Percentiles rank a stretch among this genome's conserved stretches.
Conservation (phyloP, 1,139 yeast species). For the Trichomonascaceae sp. region DNA sequence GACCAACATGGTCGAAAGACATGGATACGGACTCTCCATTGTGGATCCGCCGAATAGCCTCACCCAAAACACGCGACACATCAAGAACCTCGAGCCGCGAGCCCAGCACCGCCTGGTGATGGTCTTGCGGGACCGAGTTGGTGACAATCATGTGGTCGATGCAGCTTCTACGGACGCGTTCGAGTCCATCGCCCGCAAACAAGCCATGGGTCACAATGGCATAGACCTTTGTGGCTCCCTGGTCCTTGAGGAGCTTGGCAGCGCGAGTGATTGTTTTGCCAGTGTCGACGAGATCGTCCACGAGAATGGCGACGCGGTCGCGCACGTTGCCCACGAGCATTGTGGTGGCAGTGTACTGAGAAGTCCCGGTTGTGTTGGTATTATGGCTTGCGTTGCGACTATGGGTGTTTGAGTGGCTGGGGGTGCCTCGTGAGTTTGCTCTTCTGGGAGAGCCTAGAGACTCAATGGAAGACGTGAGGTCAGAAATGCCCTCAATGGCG, state of each 20-base stretch:
- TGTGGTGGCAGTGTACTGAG: constrained; percentile 41
- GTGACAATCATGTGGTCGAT: constrained; percentile 84
- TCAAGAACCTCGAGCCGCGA: constrained; percentile 71
- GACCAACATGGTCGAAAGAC: constrained; percentile 60
- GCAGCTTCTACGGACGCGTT: constrained; percentile 50
- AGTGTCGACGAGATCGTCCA: constrained; percentile 92
- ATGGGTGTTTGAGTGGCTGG: background rate
- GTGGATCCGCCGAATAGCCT: constrained; percentile 88
- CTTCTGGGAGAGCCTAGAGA: too few species aligned
- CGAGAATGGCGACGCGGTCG: constrained; percentile 68
- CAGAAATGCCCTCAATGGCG: too few species aligned
- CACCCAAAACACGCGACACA: constrained; percentile 79
- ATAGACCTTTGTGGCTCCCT: constrained; percentile 78
- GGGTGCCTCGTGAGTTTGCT: too few species aligned
- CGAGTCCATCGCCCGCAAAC: constrained; percentile 82
- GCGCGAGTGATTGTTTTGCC: constrained; percentile 88
- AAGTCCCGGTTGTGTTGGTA: too few species aligned
- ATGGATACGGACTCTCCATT: constrained; percentile 93
- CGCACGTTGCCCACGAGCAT: constrained; percentile 91
- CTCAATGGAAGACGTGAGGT: too few species aligned
- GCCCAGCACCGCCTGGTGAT: constrained; percentile 37
- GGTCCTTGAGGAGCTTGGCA: constrained; percentile 79
- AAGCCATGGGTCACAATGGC: constrained; percentile 90
- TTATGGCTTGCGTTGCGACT: too few species aligned
- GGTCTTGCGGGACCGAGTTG: constrained; percentile 82